Percentiles rank a stretch among this genome's conserved stretches.
These are phyloP conservation scores for Styphnolobium japonicum DNA, from an alignment of 306 rosid genomes.

Conservation along the genomic window DNA sequence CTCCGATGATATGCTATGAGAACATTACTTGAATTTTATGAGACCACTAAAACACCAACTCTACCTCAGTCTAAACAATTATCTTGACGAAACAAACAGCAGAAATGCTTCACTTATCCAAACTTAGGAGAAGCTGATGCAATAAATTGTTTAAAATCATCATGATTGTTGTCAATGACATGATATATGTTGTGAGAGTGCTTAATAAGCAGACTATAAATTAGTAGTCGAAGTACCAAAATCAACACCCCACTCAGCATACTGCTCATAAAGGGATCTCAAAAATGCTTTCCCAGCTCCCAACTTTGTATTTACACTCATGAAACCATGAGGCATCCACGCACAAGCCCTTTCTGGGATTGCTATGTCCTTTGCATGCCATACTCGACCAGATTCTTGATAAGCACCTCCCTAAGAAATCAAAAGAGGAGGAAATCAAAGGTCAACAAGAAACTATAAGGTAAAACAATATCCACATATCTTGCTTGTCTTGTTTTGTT, in stretches of 20 bases:
- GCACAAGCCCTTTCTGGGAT: slow-evolving; percentile 69
- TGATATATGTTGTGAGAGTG: neutral
- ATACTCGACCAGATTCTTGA: slow-evolving; percentile 64
- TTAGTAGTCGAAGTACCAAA: slow-evolving; percentile 57
- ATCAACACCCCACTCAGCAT: slow-evolving; percentile 93
- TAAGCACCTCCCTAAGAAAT: slow-evolving; percentile 59
- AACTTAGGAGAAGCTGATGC: slow-evolving; percentile 1
- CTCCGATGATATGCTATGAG: neutral
- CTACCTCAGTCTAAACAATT: neutral
- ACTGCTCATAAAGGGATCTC: slow-evolving; percentile 82
- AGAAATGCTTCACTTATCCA: neutral
- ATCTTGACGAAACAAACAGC: neutral
- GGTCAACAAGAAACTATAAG: slow-evolving; percentile 22
- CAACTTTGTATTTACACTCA: slow-evolving; percentile 70
- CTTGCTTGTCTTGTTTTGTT: neutral
- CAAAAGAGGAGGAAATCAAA: slow-evolving; percentile 10
- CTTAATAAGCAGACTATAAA: slow-evolving; percentile 15
- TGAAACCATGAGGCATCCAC: slow-evolving; percentile 91
- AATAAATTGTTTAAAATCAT: slow-evolving; percentile 11
- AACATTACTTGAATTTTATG: neutral
- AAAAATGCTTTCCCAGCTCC: slow-evolving; percentile 94
- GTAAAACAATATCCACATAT: neutral
- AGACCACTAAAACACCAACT: neutral
- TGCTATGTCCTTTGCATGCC: slow-evolving; percentile 81
- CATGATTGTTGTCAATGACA: neutral